Evolutionary conservation across 306 rosid species (phyloP).

Genomic region (Rubus idaeus): DNA sequence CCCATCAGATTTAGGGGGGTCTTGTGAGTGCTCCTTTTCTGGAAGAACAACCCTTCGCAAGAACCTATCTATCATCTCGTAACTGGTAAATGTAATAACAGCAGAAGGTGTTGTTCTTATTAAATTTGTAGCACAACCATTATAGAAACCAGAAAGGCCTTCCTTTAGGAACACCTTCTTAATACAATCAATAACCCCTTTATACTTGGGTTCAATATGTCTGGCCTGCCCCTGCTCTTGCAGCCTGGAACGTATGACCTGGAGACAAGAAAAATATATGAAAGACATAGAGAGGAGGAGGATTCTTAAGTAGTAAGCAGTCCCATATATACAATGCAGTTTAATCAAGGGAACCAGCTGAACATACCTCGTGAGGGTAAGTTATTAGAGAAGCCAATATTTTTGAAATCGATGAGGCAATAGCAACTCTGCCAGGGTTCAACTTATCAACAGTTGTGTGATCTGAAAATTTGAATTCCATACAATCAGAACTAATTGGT

Average conservation of each 20-base stretch:
- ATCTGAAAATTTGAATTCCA: conserved; percentile 44
- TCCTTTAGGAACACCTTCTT: conserved; percentile 79
- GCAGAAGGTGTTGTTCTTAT: conserved; percentile 95
- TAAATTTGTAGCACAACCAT: conserved; percentile 88
- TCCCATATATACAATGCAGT: background rate
- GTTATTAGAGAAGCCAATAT: conserved; percentile 72
- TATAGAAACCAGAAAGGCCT: conserved; percentile 81
- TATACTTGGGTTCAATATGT: conserved; percentile 38
- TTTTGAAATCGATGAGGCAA: conserved; percentile 86
- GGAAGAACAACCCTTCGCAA: conserved; percentile 41
- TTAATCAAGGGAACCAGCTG: conserved; percentile 6
- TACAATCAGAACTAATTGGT: conserved; percentile 24
- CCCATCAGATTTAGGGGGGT: conserved; percentile 29
- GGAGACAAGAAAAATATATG: conserved; percentile 1
- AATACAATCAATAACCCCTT: conserved; percentile 77
- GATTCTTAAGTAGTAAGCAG: background rate
- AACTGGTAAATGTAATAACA: conserved; percentile 87
- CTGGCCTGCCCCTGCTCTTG: conserved; percentile 96
- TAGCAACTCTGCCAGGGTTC: conserved; percentile 60
- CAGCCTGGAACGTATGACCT: conserved; percentile 88
- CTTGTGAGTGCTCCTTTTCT: conserved; percentile 38
- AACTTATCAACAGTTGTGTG: conserved; percentile 72
- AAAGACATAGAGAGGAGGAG: background rate
- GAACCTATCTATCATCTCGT: conserved; percentile 84
- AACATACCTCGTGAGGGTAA: conserved; percentile 86